Evolutionary conservation across 1,139 yeast genomes (phyloP).

Genomic region (Diutina mesorugosa): DNA sequence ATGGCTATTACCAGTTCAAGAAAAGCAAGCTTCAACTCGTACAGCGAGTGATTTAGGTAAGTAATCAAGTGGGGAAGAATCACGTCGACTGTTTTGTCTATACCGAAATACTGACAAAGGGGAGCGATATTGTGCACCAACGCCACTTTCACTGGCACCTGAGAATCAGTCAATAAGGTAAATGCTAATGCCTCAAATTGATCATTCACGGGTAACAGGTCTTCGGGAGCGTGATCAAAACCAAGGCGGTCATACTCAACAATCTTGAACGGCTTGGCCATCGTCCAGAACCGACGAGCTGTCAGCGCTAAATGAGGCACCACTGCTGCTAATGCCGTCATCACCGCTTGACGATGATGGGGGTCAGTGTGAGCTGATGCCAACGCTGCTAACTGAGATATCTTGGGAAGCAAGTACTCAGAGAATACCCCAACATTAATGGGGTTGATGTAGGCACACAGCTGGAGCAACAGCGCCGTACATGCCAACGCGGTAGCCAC

Average conservation of each 20-base stretch:
- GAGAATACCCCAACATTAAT: conserved; percentile 66
- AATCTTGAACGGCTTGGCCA: background rate
- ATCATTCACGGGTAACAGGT: background rate
- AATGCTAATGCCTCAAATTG: conserved; percentile 1
- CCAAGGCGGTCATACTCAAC: background rate
- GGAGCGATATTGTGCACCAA: conserved; percentile 59
- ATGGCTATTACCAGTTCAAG: conserved; percentile 67
- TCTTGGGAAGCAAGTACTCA: conserved; percentile 70
- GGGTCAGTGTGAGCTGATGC: background rate
- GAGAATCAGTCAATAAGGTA: conserved; percentile 55
- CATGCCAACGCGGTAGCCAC: conserved; percentile 47
- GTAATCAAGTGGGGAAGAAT: conserved; percentile 85
- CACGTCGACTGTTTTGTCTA: conserved; percentile 77
- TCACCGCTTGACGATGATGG: background rate
- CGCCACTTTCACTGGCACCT: conserved; percentile 55
- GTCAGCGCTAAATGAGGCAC: conserved; percentile 50
- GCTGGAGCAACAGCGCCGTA: conserved; percentile 45
- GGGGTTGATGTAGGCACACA: conserved; percentile 61
- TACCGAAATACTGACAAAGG: conserved; percentile 72
- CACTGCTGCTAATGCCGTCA: background rate
- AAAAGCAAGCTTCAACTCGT: conserved; percentile 56
- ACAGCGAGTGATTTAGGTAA: conserved; percentile 69
- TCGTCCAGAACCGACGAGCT: conserved; percentile 38
- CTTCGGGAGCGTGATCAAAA: background rate
- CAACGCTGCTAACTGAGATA: conserved; percentile 11